These are phyloP conservation scores for Balamuthia mandrillaris DNA, from an alignment of 208 protist genomes.

Conservation along the genomic window DNA sequence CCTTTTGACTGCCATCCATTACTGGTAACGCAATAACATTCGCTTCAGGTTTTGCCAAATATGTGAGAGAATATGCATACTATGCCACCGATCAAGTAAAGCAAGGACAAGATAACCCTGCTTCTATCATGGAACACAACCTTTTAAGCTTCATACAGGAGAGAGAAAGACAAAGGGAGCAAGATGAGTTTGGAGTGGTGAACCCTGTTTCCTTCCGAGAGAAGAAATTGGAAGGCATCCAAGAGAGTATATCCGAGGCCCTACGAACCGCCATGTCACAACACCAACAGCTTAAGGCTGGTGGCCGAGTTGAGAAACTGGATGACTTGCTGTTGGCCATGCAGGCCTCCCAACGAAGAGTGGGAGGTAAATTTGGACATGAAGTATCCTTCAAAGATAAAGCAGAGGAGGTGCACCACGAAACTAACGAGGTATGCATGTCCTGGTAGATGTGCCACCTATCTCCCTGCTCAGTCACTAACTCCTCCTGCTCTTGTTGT, in stretches of 20 bases:
- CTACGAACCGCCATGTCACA: background rate
- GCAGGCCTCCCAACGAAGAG: background rate
- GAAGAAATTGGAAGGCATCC: background rate
- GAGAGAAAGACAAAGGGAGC: conserved; percentile 51
- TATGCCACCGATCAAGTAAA: conserved; percentile 26
- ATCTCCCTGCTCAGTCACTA: background rate
- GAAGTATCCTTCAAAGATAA: conserved; percentile 9
- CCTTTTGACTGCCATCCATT: background rate
- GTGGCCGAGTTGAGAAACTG: background rate
- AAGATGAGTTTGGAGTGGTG: conserved; percentile 31
- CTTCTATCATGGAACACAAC: conserved; percentile 56
- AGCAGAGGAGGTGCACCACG: background rate
- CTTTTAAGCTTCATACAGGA: conserved; percentile 36
- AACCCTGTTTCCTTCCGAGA: conserved; percentile 7
- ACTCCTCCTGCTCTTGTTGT: background rate
- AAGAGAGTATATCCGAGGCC: background rate
- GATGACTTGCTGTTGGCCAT: background rate
- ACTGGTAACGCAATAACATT: background rate
- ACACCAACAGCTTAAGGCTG: background rate
- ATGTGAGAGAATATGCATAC: conserved; percentile 24
- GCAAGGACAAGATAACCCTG: conserved; percentile 20
- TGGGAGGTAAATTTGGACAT: background rate
- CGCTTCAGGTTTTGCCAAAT: conserved; percentile 35
- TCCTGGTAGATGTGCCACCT: too few species aligned
- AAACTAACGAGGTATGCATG: background rate